Percentiles rank a stretch among this genome's conserved stretches.
Conservation (phyloP, 2,329 filamentous ascomycete genomes). For the Orbilia brochopaga region DNA sequence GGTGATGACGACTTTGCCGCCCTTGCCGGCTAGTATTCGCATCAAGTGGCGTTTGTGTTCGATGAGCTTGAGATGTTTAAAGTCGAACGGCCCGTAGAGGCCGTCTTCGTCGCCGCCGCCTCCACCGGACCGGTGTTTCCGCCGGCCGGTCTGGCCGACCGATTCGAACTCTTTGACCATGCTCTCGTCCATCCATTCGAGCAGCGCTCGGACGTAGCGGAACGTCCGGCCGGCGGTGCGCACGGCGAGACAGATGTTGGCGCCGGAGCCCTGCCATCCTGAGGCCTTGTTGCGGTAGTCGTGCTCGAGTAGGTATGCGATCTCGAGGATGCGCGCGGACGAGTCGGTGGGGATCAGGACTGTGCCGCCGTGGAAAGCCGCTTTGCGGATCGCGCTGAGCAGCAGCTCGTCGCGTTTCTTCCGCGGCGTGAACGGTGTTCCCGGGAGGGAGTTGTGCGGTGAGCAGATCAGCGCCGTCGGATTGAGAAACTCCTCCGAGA, state of each 20-base stretch:
- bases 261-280: conserved; percentile 52
- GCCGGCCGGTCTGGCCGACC: conserved; percentile 63
- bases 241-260: conserved; percentile 68
- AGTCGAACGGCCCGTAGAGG: conserved; percentile 78
- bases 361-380: conserved; percentile 81
- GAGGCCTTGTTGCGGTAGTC: conserved; percentile 74
- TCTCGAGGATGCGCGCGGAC: conserved; percentile 88
- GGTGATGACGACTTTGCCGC: conserved; percentile 80
- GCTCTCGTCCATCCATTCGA: conserved; percentile 98
- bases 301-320: conserved; percentile 90
- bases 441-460: conserved; percentile 76
- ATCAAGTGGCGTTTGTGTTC: conserved; percentile 82
- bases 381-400: conserved; percentile 75
- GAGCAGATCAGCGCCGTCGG: conserved; percentile 94
- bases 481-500: conserved; percentile 90
- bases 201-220: conserved; percentile 86
- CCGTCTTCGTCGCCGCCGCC: conserved; percentile 57
- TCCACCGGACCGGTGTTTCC: conserved; percentile 57
- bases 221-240: conserved; percentile 86
- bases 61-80: conserved; percentile 80
- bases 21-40: conserved; percentile 66
- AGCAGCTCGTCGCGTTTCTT: conserved; percentile 85
- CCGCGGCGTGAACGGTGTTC: conserved; percentile 73
- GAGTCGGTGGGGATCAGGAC: conserved; percentile 94
- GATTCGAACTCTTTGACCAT: conserved; percentile 92